A percentile compares a stretch with the other conserved stretches of the same genome.
Evolutionary conservation across 768 basidiomycete species (phyloP).

Genomic region (Rhizopogon vinicolor): DNA sequence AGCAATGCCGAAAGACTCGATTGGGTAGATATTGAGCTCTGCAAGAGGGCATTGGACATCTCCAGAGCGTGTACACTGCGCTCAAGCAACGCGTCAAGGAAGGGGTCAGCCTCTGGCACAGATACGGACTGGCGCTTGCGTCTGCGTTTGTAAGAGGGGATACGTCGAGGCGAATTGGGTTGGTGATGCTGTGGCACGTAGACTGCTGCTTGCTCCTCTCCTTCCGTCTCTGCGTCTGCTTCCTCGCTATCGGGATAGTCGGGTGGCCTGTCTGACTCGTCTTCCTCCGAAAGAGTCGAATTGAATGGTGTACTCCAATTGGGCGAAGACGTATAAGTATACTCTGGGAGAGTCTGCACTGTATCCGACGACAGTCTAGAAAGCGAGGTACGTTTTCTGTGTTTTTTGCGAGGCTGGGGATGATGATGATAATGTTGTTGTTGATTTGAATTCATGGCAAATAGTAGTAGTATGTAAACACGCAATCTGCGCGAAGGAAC

Average conservation of each 20-base stretch:
- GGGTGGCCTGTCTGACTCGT: slow-evolving; percentile 58
- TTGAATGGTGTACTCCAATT: slow-evolving; percentile 11
- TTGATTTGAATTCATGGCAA: slow-evolving; percentile 15
- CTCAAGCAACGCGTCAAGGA: slow-evolving; percentile 72
- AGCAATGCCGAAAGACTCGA: slow-evolving; percentile 48
- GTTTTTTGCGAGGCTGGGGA: slow-evolving; percentile 28
- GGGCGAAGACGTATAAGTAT: slow-evolving; percentile 41
- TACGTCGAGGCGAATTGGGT: slow-evolving; percentile 31
- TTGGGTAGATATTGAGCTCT: slow-evolving; percentile 71
- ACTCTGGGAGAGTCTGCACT: slow-evolving; percentile 55
- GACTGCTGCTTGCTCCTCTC: slow-evolving; percentile 30
- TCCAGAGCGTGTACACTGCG: slow-evolving; percentile 84
- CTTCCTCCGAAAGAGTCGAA: slow-evolving; percentile 19
- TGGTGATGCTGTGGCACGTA: slow-evolving; percentile 23
- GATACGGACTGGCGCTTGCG: slow-evolving; percentile 22
- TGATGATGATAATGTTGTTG: slow-evolving; percentile 5
- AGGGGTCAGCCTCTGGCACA: slow-evolving; percentile 38
- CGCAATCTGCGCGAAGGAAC: background rate
- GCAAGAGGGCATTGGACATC: slow-evolving; percentile 76
- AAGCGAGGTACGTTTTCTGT: slow-evolving; percentile 54
- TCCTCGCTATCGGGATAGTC: slow-evolving; percentile 79
- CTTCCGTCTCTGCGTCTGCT: slow-evolving; percentile 58
- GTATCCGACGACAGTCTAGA: slow-evolving; percentile 64
- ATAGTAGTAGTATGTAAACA: background rate
- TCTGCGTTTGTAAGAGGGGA: slow-evolving; percentile 15